A percentile compares a stretch with the other conserved stretches of the same genome.
Evolutionary conservation across 805 yeast genomes (phyloP).

Genomic region (Candida schatavii): DNA sequence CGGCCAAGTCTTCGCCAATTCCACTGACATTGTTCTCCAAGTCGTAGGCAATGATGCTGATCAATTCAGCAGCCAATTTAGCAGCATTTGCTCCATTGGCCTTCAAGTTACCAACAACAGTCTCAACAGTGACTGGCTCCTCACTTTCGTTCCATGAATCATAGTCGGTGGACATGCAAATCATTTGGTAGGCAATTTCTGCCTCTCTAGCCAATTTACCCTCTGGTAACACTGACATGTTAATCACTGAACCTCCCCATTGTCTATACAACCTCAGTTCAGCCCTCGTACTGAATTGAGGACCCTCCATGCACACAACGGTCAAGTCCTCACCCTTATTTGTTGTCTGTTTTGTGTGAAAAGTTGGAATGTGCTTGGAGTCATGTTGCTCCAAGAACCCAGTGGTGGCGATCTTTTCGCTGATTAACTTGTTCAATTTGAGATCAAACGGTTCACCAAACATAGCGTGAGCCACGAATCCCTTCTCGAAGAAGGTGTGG

Average conservation of each 20-base stretch:
- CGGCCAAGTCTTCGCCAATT: constrained; percentile 69
- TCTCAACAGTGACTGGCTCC: constrained; percentile 97
- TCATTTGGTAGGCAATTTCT: constrained; percentile 94
- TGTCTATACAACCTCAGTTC: constrained; percentile 82
- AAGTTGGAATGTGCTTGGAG: constrained; percentile 35
- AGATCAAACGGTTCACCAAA: constrained; percentile 96
- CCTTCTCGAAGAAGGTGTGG: constrained; percentile 84
- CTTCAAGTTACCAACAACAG: constrained; percentile 85
- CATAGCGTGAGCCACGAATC: constrained; percentile 95
- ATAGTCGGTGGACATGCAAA: constrained; percentile 98
- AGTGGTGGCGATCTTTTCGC: constrained; percentile 40
- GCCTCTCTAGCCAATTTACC: constrained; percentile 96
- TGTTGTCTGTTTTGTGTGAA: constrained; percentile 62
- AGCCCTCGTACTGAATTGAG: constrained; percentile 95
- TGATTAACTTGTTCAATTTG: constrained; percentile 62
- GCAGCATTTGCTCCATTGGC: constrained; percentile 89
- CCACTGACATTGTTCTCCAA: constrained; percentile 48
- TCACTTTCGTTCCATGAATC: constrained; percentile 97
- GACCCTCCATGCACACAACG: constrained; percentile 98
- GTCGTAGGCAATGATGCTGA: constrained; percentile 63
- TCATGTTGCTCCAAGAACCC: constrained; percentile 57
- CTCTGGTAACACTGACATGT: constrained; percentile 98
- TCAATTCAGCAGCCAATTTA: constrained; percentile 64
- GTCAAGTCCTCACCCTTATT: constrained; percentile 71
- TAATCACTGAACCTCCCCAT: constrained; percentile 93